phyloP scores from a whole-genome alignment of 1,139 yeast species.

The Candida sanyaensis region DNA sequence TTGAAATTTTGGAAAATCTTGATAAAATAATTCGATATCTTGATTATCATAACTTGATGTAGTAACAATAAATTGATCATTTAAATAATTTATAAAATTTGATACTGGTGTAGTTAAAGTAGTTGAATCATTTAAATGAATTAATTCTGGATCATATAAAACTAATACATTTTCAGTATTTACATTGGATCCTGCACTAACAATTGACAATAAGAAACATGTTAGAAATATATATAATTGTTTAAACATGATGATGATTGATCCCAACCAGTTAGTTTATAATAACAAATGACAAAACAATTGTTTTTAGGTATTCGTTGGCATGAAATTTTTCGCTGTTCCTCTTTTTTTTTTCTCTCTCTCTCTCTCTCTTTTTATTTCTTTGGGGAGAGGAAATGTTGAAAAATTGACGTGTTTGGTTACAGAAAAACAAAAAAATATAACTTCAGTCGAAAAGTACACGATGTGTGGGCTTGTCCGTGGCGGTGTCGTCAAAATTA shows the following conservation, averaged over 20 bases:
- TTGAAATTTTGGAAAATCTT: constrained; percentile 26
- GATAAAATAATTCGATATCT: constrained; percentile 25
- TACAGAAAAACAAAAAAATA: no score
- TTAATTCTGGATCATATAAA: constrained; percentile 30
- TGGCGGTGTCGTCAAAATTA: no score
- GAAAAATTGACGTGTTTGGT: no score
- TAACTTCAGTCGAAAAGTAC: no score
- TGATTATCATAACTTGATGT: constrained; percentile 24
- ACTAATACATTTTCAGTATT: constrained; percentile 26
- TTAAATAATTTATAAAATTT: constrained; percentile 24
- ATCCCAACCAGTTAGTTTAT: neutral
- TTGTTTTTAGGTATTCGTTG: neutral
- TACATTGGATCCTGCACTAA: constrained; percentile 7
- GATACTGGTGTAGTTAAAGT: constrained; percentile 21
- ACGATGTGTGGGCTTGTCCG: no score
- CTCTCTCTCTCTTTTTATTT: neutral
- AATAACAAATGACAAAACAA: no score
- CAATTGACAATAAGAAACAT: constrained; percentile 13
- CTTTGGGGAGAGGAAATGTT: no score
- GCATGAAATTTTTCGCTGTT: neutral
- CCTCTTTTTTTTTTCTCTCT: neutral
- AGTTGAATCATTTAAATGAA: constrained; percentile 22
- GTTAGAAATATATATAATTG: constrained; percentile 11
- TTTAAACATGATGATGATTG: constrained; percentile 7
- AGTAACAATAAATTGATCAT: constrained; percentile 24